Evolutionary conservation across 2,329 filamentous ascomycete genomes (phyloP).

Genomic region (Claviceps lovelessii): DNA sequence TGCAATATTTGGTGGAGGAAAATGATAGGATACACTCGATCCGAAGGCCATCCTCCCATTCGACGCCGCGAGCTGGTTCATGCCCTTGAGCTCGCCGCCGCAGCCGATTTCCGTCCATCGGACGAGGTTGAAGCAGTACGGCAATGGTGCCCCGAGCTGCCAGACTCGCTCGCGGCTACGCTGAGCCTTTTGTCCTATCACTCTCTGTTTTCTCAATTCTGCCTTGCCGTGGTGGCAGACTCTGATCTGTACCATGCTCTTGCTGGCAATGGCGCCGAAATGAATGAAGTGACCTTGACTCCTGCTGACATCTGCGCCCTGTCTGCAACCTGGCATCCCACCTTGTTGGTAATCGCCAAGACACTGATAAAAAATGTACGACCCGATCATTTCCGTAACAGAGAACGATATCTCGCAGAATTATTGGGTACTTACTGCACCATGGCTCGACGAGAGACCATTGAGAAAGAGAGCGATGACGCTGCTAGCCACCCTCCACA

Average conservation of each 20-base stretch:
- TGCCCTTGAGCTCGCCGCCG: conserved; percentile 10
- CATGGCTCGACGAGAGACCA: not conserved
- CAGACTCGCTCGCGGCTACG: conserved; percentile 4
- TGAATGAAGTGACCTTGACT: conserved; percentile 5
- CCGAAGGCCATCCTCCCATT: conserved; percentile 2
- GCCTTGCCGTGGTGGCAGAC: conserved; percentile 3
- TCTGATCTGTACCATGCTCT: conserved; percentile 4
- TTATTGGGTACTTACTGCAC: conserved; percentile 11
- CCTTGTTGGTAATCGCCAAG: conserved; percentile 7
- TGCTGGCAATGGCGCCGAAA: not conserved
- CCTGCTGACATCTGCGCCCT: conserved; percentile 6
- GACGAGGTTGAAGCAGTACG: conserved; percentile 2
- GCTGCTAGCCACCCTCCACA: not conserved
- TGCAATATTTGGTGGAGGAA: conserved; percentile 36
- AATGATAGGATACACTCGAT: conserved; percentile 27
- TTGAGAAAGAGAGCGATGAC: not conserved
- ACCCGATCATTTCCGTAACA: conserved; percentile 9
- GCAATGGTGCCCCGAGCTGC: conserved; percentile 7
- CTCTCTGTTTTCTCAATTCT: conserved; percentile 7
- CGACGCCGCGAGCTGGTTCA: conserved; percentile 6
- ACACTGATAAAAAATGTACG: conserved; percentile 5
- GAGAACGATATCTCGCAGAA: conserved; percentile 11
- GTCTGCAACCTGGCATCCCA: conserved; percentile 1
- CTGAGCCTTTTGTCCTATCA: conserved; percentile 8
- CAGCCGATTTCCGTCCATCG: conserved; percentile 5